Conservation (phyloP, 306 rosid genomes). For the Lablab purpureus region DNA sequence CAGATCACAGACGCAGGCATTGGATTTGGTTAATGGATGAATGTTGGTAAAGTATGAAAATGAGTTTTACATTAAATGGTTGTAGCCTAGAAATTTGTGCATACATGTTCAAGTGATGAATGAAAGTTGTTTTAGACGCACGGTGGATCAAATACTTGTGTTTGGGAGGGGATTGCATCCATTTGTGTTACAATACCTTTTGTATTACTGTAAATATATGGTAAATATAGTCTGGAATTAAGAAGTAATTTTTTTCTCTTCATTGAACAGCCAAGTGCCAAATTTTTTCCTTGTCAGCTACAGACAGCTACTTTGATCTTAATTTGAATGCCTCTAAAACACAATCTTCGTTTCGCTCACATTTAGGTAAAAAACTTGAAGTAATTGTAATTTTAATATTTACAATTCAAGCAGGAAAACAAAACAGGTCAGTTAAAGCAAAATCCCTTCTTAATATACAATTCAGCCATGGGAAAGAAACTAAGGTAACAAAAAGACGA, state of each 20-base stretch:
- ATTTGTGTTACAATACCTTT: background rate
- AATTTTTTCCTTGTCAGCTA: background rate
- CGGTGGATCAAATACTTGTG: slow-evolving; percentile 28
- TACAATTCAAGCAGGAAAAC: slow-evolving; percentile 24
- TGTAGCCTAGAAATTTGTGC: slow-evolving; percentile 33
- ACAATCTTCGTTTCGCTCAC: slow-evolving; percentile 23
- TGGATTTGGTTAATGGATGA: slow-evolving; percentile 22
- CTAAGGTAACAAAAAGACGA: slow-evolving; percentile 16
- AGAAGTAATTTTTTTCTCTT: background rate
- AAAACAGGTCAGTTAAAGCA: background rate
- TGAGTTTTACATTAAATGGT: slow-evolving; percentile 4
- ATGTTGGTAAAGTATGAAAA: background rate
- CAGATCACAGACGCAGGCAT: background rate
- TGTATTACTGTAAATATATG: background rate
- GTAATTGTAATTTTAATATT: slow-evolving; percentile 18
- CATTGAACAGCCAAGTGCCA: background rate
- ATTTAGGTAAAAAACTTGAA: slow-evolving; percentile 25
- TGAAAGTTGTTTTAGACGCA: slow-evolving; percentile 13
- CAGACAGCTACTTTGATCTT: background rate
- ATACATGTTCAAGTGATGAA: background rate
- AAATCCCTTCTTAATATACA: slow-evolving; percentile 45
- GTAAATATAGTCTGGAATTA: slow-evolving; percentile 9
- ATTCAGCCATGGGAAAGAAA: slow-evolving; percentile 6
- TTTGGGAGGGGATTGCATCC: background rate
- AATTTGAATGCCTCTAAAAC: background rate